phyloP scores from a whole-genome alignment of 2,329 filamentous ascomycete genomes.

The Corniculantispora saksenae region DNA sequence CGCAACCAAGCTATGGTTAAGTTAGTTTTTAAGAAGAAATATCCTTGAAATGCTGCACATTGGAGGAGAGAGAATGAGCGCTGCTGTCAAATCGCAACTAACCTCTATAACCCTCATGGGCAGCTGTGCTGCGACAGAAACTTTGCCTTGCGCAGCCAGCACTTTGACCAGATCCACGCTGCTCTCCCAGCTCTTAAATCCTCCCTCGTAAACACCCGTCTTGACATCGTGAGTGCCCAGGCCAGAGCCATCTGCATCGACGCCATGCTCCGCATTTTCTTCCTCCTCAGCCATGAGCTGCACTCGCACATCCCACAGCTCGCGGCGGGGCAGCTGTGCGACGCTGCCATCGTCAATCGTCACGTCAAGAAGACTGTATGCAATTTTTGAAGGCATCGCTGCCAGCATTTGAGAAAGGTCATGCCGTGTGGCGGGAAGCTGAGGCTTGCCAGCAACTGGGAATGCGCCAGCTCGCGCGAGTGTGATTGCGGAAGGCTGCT shows the following conservation, averaged over 20 bases:
- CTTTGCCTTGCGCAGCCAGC: slow-evolving; percentile 46
- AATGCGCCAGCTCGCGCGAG: slow-evolving; percentile 50
- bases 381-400: slow-evolving; percentile 70
- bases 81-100: slow-evolving; percentile 28
- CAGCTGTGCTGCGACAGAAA: slow-evolving; percentile 32
- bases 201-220: slow-evolving; percentile 81
- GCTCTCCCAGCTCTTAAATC: slow-evolving; percentile 90
- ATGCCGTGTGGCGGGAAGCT: slow-evolving; percentile 57
- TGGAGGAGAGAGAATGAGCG: not conserved
- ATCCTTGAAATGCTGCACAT: not conserved
- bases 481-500: slow-evolving; percentile 1
- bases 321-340: slow-evolving; percentile 66
- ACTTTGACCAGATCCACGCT: slow-evolving; percentile 77
- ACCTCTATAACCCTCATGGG: slow-evolving; percentile 56
- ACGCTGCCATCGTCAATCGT: slow-evolving; percentile 55
- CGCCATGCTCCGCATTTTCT: slow-evolving; percentile 33
- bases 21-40: not conserved
- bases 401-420: slow-evolving; percentile 52
- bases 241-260: slow-evolving; percentile 44
- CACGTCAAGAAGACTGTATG: slow-evolving; percentile 64
- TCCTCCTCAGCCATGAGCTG: slow-evolving; percentile 78
- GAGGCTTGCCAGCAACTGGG: slow-evolving; percentile 61
- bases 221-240: slow-evolving; percentile 73
- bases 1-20: slow-evolving; percentile 68
- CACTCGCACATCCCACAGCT: slow-evolving; percentile 78